These are phyloP conservation scores for Arthrobotrys megalospora DNA, from an alignment of 2,329 filamentous ascomycete species.

Conservation along the genomic window DNA sequence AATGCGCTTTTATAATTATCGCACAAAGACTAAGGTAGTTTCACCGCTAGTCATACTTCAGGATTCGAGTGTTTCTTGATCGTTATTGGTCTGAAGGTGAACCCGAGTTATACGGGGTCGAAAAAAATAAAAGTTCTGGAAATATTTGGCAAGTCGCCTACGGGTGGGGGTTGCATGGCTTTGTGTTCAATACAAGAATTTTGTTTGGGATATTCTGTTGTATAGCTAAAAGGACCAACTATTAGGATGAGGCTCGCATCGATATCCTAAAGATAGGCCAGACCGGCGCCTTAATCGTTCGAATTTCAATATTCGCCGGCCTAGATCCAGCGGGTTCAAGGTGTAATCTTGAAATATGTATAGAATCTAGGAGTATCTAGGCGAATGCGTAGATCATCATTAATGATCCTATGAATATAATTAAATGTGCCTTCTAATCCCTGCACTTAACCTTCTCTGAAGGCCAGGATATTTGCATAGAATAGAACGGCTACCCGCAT, in stretches of 20 bases:
- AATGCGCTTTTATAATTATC: slow-evolving; percentile 3
- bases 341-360: too few species aligned
- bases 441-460: background rate
- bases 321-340: too few species aligned
- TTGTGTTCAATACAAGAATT: background rate
- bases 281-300: too few species aligned
- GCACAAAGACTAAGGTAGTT: slow-evolving; percentile 24
- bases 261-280: too few species aligned
- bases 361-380: slow-evolving; percentile 1
- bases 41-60: background rate
- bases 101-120: background rate
- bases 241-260: too few species aligned
- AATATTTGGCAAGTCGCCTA: background rate
- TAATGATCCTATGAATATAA: background rate
- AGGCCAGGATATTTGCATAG: slow-evolving; percentile 7
- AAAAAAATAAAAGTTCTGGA: background rate
- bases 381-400: background rate
- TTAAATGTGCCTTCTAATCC: background rate
- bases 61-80: background rate
- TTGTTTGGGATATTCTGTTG: background rate
- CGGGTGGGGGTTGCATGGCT: background rate
- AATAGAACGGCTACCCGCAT: slow-evolving; percentile 24
- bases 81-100: background rate
- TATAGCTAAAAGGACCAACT: too few species aligned
- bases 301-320: too few species aligned